phyloP scores from a whole-genome alignment of 768 basidiomycete species.

The Albatrellus ellisii region DNA sequence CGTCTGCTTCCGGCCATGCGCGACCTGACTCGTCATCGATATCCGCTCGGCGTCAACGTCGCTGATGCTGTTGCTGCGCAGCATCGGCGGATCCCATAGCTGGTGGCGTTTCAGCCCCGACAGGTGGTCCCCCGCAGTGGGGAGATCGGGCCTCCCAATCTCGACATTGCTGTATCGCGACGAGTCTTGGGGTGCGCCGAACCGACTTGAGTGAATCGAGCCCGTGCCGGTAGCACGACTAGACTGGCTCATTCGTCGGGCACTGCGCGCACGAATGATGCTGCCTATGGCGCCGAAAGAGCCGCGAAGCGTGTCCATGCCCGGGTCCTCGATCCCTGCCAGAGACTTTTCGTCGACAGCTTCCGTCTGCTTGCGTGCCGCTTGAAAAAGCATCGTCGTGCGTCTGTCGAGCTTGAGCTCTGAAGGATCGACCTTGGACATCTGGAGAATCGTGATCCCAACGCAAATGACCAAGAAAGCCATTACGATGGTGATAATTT shows the following conservation, averaged over 20 bases:
- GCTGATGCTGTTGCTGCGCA: slow-evolving; percentile 16
- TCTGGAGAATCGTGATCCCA: slow-evolving; percentile 91
- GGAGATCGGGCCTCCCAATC: slow-evolving; percentile 21
- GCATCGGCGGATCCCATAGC: slow-evolving; percentile 82
- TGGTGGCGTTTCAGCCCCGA: slow-evolving; percentile 63
- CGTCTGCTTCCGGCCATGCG: slow-evolving; percentile 27
- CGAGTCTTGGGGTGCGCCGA: background rate
- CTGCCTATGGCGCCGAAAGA: slow-evolving; percentile 87
- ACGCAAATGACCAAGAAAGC: slow-evolving; percentile 86
- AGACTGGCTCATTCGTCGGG: slow-evolving; percentile 24
- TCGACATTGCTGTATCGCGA: slow-evolving; percentile 24
- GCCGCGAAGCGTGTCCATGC: slow-evolving; percentile 84
- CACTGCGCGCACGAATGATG: slow-evolving; percentile 43
- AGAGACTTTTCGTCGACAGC: slow-evolving; percentile 50
- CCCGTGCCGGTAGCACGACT: slow-evolving; percentile 35
- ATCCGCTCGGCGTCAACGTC: slow-evolving; percentile 28
- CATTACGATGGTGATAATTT: slow-evolving; percentile 86
- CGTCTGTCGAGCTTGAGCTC: slow-evolving; percentile 75
- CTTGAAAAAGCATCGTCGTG: slow-evolving; percentile 83
- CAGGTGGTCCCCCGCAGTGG: slow-evolving; percentile 2
- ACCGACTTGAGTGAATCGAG: slow-evolving; percentile 8
- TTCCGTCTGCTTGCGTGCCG: slow-evolving; percentile 62
- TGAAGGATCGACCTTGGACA: slow-evolving; percentile 87
- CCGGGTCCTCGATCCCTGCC: slow-evolving; percentile 71
- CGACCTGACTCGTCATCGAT: slow-evolving; percentile 20